Evolutionary conservation across 2,329 filamentous ascomycete genomes (phyloP), one percentile per base, ranked within the genome.

Genomic region (Aspergillus thermomutatus): DNA sequence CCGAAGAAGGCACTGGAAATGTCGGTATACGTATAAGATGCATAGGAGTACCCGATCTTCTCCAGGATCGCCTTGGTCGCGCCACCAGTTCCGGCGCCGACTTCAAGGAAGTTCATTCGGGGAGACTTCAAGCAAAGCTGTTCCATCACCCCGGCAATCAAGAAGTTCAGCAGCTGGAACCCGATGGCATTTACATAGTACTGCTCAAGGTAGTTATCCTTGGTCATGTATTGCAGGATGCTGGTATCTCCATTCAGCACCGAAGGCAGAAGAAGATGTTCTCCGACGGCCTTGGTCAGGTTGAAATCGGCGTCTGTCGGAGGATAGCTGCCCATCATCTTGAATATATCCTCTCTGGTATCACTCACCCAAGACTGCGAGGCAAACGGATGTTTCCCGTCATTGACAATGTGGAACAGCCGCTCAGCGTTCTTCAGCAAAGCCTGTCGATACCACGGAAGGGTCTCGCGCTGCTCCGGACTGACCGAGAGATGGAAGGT

Each of bases 81-180:
- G n/a, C 71, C 72, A 5, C 77, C 79, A 6, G 77, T 79, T 1
- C 79, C 79, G 9, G 74, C 78, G n/a, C 78, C 78, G 63, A 53
- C 70, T 50, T 80, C 77, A 4, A 81, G 60, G 27, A 80, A 70
- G 3, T 74, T 74, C 49, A 77, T 67, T 21, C 70, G 69, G 0
- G 79, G 78, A 50, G 75, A 75, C 3, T 74, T 69, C 53, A 76
- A 67, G 1, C 67, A 55, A 10, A 81, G 66, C 19, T 72, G 69
- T 5, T 65, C 64, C 23, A 72, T 64, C 19, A 74, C 64, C 21
- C 62, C 34, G 40, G 64, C 66, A 6, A 73, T 49, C 27, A 69
- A 64, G 1, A 57, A 47, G 45, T 71, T 65, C 7, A 63, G 59
- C 0, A 57, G 57, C 1, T 56, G 57, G 40, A 68, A 68, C 31